Evolutionary conservation across 257 asterid species (phyloP).

Genomic region (Oldenlandia corymbosa): DNA sequence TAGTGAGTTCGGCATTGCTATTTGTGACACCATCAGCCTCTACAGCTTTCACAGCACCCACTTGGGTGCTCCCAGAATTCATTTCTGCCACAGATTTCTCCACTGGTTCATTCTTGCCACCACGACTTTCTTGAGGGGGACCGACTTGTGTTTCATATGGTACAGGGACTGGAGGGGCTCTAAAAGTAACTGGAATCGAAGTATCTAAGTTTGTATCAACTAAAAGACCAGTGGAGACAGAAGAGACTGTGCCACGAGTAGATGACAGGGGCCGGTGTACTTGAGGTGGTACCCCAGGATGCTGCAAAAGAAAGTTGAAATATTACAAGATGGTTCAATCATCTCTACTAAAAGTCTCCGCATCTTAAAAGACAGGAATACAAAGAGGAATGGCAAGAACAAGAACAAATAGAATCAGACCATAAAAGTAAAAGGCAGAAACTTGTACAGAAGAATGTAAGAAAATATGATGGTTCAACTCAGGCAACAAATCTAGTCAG

Average conservation of each 20-base stretch:
- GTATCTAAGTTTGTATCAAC: constrained; percentile 91
- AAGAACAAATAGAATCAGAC: not conserved
- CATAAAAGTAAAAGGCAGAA: not conserved
- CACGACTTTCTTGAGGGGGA: constrained; percentile 33
- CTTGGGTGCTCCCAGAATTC: constrained; percentile 38
- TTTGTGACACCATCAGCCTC: constrained; percentile 41
- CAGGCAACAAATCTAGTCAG: not conserved
- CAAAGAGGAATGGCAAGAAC: not conserved
- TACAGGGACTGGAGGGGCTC: constrained; percentile 75
- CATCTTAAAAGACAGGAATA: too few species aligned
- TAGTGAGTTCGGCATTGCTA: constrained; percentile 29
- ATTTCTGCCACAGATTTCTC: constrained; percentile 34
- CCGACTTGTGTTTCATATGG: constrained; percentile 58
- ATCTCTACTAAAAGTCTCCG: not conserved
- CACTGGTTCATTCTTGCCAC: constrained; percentile 36
- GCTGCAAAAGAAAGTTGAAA: constrained; percentile 39
- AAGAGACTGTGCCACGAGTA: constrained; percentile 44
- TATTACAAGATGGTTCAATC: constrained; percentile 12
- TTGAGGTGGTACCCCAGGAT: constrained; percentile 55
- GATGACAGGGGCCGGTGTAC: constrained; percentile 60
- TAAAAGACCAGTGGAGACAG: constrained; percentile 55
- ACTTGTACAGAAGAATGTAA: not conserved
- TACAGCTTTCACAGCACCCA: constrained; percentile 33
- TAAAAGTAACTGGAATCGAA: constrained; percentile 70
- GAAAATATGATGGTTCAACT: not conserved